A percentile compares a stretch with the other conserved stretches of the same genome.
Conservation (phyloP, 2,329 filamentous ascomycete genomes). For the Chrysosporium keratinophilum region DNA sequence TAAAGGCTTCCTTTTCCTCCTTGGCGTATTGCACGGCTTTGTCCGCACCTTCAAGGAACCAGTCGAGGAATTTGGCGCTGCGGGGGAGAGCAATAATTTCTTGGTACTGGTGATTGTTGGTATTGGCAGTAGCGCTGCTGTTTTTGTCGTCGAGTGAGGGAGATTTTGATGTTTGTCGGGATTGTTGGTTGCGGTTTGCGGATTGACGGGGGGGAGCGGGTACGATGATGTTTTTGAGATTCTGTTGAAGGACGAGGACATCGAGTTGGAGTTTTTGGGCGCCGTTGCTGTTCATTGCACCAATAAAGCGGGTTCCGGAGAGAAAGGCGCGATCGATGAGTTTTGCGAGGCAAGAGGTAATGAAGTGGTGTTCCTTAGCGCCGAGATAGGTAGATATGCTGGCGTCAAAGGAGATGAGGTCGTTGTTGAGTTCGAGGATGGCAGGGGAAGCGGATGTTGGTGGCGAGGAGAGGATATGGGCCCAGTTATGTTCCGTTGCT, state of each 20-base stretch:
- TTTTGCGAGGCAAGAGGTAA: conserved; percentile 63
- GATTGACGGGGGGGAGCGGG: conserved; percentile 17
- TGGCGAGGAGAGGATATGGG: conserved; percentile 34
- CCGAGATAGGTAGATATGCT: conserved; percentile 65
- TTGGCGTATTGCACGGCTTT: conserved; percentile 36
- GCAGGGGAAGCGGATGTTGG: conserved; percentile 46
- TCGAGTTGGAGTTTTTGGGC: conserved; percentile 86
- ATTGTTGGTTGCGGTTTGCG: background rate
- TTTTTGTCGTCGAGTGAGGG: conserved; percentile 7
- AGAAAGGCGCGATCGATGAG: conserved; percentile 75
- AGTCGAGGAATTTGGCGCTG: conserved; percentile 39
- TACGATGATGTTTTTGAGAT: conserved; percentile 77
- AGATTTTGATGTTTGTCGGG: background rate
- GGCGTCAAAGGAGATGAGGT: conserved; percentile 80
- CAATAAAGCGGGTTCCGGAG: conserved; percentile 57
- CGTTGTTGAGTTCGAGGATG: conserved; percentile 72
- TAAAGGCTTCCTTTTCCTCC: conserved; percentile 34
- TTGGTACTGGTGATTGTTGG: conserved; percentile 15
- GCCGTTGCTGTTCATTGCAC: conserved; percentile 74
- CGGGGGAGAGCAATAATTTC: conserved; percentile 35
- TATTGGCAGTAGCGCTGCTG: background rate
- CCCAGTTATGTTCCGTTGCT: conserved; percentile 61
- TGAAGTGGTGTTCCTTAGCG: conserved; percentile 59
- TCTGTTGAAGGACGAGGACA: conserved; percentile 89
- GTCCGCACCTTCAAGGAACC: conserved; percentile 40